Conservation (phyloP, 441 rosid species). For the Gossypium schwendimanii region DNA sequence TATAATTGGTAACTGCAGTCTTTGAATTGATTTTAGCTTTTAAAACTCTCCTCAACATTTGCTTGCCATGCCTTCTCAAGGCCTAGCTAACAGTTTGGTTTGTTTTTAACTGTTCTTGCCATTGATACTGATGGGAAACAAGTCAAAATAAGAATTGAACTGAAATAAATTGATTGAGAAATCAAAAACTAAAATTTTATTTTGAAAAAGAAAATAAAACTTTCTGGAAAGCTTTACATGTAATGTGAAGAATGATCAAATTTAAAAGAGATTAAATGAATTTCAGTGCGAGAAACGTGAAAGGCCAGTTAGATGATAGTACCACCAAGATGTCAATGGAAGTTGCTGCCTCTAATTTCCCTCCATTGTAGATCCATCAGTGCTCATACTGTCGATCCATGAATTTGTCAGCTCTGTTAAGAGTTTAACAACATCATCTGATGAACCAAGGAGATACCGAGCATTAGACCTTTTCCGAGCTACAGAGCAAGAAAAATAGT, state of each 20-base stretch:
- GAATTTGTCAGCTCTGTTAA: conserved; percentile 36
- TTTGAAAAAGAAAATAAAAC: not conserved
- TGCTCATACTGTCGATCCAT: not conserved
- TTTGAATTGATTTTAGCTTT: not conserved
- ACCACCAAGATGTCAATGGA: not conserved
- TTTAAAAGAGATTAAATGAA: not conserved
- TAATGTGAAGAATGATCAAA: not conserved
- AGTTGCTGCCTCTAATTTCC: not conserved
- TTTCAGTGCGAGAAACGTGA: not conserved
- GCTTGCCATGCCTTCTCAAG: not conserved
- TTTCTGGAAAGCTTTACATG: not conserved
- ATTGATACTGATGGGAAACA: not conserved
- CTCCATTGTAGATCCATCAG: not conserved
- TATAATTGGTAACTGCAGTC: not conserved
- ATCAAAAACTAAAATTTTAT: not conserved
- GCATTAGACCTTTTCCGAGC: conserved; percentile 55
- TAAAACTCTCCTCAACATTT: not conserved
- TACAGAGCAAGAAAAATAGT: conserved; percentile 73
- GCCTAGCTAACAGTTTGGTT: not conserved
- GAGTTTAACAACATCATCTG: conserved; percentile 49
- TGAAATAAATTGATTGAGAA: not conserved
- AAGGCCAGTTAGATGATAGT: not conserved
- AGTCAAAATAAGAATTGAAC: not conserved
- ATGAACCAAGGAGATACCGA: conserved; percentile 47
- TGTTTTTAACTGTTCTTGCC: not conserved